Evolutionary conservation across 1,284 basidiomycete genomes (phyloP), one percentile per base, ranked within the genome.

Genomic region (Cryptococcus sp.): DNA sequence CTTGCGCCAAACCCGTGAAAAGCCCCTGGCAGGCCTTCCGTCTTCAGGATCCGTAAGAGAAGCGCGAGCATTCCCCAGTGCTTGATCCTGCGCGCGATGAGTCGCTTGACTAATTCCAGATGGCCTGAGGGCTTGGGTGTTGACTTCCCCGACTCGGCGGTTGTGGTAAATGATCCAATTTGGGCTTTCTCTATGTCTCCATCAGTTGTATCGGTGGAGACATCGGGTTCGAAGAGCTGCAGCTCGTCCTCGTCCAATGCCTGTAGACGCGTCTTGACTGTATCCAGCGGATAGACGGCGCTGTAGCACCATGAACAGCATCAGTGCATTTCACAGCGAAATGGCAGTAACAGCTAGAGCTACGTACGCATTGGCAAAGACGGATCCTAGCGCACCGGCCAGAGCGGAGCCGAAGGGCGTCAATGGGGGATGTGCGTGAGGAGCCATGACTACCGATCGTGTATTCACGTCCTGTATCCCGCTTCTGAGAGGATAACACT

Each of bases 1-100:
- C 90, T 97, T n/a, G 96, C 96, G 41, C 86, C 84, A 74, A 98
- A 99, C 5, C 96, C 96, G 60, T 88, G 87, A 81, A 97, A 99
- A 73, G 89, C 87, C 0, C 92, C 94, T 6, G 75, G 61, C 54
- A 94, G 67, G 0, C 93, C 93, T 66, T 96, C 91, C 62, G 86
- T 86, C 65, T 84, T 84, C 71, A 91, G 81, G 65, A 95, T 88
- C 67, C 84, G 81, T 55, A 87, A 65, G 35, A 94, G 76, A 57
- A 93, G 82, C 16, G 82, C 74, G 27, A 88, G 70, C 78, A 94
- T 84, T 39, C 72, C 65, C 61, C 73, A 75, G 53, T 67, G 70
- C 50, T 64, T 69, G 27, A 78, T 59, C 57, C 67, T 56, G 23
- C 39, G 64, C 57, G 50, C 60, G 35, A 65, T 23, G 11, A 65